phyloP scores from a whole-genome alignment of 352 stramenopile species.

The Phytopythium mirpurense region DNA sequence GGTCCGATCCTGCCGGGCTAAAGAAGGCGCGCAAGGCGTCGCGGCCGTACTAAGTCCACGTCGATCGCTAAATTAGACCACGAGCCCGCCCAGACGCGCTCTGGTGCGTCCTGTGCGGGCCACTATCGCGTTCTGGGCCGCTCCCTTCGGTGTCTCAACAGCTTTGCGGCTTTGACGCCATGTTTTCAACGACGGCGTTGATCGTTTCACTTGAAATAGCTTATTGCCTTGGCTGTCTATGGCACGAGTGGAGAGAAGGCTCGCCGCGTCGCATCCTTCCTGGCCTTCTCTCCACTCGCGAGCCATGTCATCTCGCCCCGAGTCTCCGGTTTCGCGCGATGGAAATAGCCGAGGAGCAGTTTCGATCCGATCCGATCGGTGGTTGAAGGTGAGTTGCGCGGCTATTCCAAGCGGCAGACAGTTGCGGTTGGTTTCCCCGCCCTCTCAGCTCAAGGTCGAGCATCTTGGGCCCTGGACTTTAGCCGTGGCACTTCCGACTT shows the following conservation, averaged over 20 bases:
- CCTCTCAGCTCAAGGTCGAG: background rate
- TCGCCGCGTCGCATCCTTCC: too few species aligned
- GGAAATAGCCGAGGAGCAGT: background rate
- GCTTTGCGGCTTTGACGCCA: too few species aligned
- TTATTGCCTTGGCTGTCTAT: too few species aligned
- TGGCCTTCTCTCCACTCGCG: too few species aligned
- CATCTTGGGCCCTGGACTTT: background rate
- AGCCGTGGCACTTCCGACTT: background rate
- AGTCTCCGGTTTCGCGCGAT: background rate
- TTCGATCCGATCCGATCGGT: background rate
- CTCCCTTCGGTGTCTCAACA: too few species aligned
- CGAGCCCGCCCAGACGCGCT: background rate
- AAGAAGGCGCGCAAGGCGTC: slow-evolving; percentile 73
- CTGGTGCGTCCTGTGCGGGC: background rate
- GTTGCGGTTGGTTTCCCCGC: slow-evolving; percentile 3
- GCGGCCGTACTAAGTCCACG: slow-evolving; percentile 50
- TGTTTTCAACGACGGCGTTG: background rate
- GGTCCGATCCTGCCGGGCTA: slow-evolving; percentile 37
- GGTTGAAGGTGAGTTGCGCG: background rate
- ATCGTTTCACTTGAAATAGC: slow-evolving; percentile 4
- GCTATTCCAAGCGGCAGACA: background rate
- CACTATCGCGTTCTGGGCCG: background rate
- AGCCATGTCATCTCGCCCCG: too few species aligned
- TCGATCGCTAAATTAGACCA: background rate
- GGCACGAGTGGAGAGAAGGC: too few species aligned